Evolutionary conservation across 2,329 filamentous ascomycete species (phyloP).

Genomic region (Colletotrichum limetticola): DNA sequence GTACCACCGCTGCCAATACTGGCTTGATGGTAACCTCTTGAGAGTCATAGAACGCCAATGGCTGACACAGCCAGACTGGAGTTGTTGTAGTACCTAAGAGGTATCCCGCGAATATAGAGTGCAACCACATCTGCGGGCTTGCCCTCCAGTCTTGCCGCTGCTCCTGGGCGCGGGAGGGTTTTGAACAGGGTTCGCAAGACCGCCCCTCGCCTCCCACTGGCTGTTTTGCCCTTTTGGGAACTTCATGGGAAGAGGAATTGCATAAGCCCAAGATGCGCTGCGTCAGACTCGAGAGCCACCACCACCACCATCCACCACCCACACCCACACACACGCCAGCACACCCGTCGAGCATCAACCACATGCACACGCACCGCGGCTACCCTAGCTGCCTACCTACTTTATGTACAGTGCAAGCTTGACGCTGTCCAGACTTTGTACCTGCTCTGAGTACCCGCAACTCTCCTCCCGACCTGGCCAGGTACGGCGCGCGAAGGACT

Average conservation of each 20-base stretch:
- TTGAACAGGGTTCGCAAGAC: constrained; percentile 14
- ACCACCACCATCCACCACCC: neutral
- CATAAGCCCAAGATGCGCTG: constrained; percentile 1
- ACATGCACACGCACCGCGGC: neutral
- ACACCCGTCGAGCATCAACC: neutral
- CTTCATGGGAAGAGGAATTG: constrained; percentile 1
- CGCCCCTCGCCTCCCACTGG: constrained; percentile 18
- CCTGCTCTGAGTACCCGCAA: constrained; percentile 25
- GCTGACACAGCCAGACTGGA: neutral
- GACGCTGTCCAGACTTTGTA: constrained; percentile 9
- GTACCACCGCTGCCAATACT: neutral
- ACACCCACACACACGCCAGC: neutral
- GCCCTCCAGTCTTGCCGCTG: constrained; percentile 2
- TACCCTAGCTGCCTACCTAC: constrained; percentile 5
- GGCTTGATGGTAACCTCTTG: neutral
- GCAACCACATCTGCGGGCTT: constrained; percentile 9
- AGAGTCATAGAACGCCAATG: neutral
- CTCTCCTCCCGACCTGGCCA: constrained; percentile 26
- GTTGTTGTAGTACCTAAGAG: constrained; percentile 3
- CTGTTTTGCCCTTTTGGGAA: constrained; percentile 9
- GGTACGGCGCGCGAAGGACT: constrained; percentile 24
- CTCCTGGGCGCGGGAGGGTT: constrained; percentile 22
- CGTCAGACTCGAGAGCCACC: neutral
- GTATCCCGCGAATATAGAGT: constrained; percentile 12
- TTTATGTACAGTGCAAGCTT: constrained; percentile 1